Evolutionary conservation across 2,329 filamentous ascomycete species (phyloP), one percentile per base, ranked within the genome.

Genomic region (Alternaria tenuissima): DNA sequence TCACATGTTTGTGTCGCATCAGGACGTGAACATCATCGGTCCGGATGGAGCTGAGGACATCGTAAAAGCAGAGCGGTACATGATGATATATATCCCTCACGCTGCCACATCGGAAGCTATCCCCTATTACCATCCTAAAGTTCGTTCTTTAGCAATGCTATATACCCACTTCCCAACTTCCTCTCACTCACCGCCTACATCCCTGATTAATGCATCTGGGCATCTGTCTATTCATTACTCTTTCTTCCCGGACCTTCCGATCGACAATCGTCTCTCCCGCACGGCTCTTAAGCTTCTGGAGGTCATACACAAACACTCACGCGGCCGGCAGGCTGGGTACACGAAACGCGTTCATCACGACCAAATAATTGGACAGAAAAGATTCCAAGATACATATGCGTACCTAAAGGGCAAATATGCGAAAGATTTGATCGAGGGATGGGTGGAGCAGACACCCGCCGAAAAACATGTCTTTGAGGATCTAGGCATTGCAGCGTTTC

Each of bases 381-480:
- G 83, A 0, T 89, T 96, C 54, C 94, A 98, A 75, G 88, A 94
- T 71, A 94, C 90, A 0, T 98, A 97, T 75, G 85, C 89, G 0
- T 82, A 84, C 18, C 84, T 99, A 7, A 98, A 98, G 79, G 82
- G 87, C 54, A 90, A 87, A 68, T 93, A 98, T 75, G 93, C 92
- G 1, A 85, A 87, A 20, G 72, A 79, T 1, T 81, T 99, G 12
- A 89, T 93, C 14, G 79, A 86, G n/a, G 81, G 79, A 1, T 99
- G 94, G 95, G 89, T 88, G 14, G 95, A 98, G 80, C 86, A 86
- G 52, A 98, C 94, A 0, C 93, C 96, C 74, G 92, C 94, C 0
- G 83, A 83, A 16, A 99, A 98, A 77, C 94, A 98, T 74, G 93
- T 98, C 3, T 98, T 97, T 78, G 95, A 99, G 76, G 94, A 98